A percentile compares a stretch with the other conserved stretches of the same genome.
Conservation (phyloP, 768 basidiomycete genomes). For the Trametes sanguinea region DNA sequence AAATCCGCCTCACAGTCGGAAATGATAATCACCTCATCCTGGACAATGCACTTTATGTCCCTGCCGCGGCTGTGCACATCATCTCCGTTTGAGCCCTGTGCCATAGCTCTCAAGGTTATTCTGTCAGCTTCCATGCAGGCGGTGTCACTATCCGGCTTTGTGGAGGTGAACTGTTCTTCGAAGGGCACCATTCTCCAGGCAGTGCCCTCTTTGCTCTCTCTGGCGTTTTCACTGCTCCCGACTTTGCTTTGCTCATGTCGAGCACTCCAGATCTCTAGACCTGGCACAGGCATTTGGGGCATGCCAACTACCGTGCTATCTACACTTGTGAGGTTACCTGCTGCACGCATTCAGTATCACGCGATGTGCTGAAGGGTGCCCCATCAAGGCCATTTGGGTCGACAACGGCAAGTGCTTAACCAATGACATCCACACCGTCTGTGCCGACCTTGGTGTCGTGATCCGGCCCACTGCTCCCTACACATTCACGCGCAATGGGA, state of each 20-base stretch:
- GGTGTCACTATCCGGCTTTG: neutral
- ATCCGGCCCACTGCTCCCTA: conserved; percentile 34
- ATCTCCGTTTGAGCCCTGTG: conserved; percentile 18
- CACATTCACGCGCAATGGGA: conserved; percentile 41
- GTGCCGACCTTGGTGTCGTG: neutral
- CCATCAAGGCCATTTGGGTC: conserved; percentile 20
- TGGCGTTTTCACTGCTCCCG: conserved; percentile 7
- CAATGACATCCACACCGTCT: neutral
- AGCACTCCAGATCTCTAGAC: conserved; percentile 14
- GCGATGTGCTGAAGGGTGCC: conserved; percentile 26
- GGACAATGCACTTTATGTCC: conserved; percentile 17
- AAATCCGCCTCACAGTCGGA: conserved; percentile 26
- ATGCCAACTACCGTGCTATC: conserved; percentile 25
- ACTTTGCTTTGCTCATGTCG: too few species aligned
- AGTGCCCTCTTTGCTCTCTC: conserved; percentile 3
- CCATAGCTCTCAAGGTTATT: neutral
- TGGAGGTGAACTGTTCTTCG: neutral
- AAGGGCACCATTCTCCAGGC: neutral
- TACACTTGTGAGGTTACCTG: too few species aligned
- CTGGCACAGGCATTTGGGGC: too few species aligned
- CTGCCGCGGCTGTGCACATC: conserved; percentile 8
- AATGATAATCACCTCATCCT: conserved; percentile 14
- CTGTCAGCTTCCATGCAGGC: neutral
- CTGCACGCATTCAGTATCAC: conserved; percentile 36
- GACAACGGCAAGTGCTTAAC: too few species aligned